A percentile compares a stretch with the other conserved stretches of the same genome.
phyloP scores from a whole-genome alignment of 805 yeast genomes.

The Kluyveromyces lactis region DNA sequence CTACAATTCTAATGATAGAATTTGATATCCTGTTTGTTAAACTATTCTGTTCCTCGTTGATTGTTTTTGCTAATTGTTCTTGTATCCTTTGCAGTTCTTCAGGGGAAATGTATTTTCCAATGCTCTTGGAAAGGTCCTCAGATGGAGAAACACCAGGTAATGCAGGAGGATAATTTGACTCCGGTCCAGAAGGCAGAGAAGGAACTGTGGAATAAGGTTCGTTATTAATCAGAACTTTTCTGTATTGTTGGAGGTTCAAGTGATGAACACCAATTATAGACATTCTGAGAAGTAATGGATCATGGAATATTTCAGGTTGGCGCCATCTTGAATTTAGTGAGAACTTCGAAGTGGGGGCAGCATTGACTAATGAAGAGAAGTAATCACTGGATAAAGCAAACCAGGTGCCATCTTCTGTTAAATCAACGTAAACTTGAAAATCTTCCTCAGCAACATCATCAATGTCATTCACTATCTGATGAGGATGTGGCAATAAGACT shows the following conservation, averaged over 20 bases:
- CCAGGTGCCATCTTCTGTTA: slow-evolving; percentile 63
- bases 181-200: slow-evolving; percentile 9
- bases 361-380: slow-evolving; percentile 73
- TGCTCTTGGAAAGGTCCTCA: slow-evolving; percentile 7
- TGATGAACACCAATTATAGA: slow-evolving; percentile 46
- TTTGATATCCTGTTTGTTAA: slow-evolving; percentile 17
- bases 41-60: slow-evolving; percentile 11
- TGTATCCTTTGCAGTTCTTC: slow-evolving; percentile 21
- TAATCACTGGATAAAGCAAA: slow-evolving; percentile 72
- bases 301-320: slow-evolving; percentile 29
- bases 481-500: slow-evolving; percentile 63
- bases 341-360: slow-evolving; percentile 71
- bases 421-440: slow-evolving; percentile 56
- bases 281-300: slow-evolving; percentile 32
- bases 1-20: slow-evolving; percentile 30
- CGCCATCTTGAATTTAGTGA: slow-evolving; percentile 36
- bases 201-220: slow-evolving; percentile 5
- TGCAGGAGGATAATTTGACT: slow-evolving; percentile 2
- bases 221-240: slow-evolving; percentile 10
- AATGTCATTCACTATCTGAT: slow-evolving; percentile 27
- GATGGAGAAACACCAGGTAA: slow-evolving; percentile 5
- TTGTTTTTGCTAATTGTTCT: slow-evolving; percentile 20
- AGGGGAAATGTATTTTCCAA: slow-evolving; percentile 21
- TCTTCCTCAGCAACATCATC: slow-evolving; percentile 17
- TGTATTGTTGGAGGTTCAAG: slow-evolving; percentile 10